Conservation (phyloP, 805 yeast genomes). For the Candida ovalis region DNA sequence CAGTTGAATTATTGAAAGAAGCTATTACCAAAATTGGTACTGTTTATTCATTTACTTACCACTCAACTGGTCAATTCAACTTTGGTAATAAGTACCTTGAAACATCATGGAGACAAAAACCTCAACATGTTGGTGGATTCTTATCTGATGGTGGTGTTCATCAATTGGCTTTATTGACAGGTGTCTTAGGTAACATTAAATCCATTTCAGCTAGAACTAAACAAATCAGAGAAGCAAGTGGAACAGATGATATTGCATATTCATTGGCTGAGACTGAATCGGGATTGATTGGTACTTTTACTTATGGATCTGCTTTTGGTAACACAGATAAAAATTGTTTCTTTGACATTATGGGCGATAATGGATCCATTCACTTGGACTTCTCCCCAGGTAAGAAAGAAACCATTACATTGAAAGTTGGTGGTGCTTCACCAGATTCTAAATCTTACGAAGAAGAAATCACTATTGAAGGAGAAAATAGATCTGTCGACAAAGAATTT, state of each 20-base stretch:
- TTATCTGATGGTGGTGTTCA: constrained; percentile 96
- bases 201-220: constrained; percentile 71
- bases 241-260: constrained; percentile 77
- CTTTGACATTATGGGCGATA: constrained; percentile 71
- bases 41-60: constrained; percentile 63
- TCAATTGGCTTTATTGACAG: constrained; percentile 83
- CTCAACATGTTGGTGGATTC: constrained; percentile 91
- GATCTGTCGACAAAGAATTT: constrained; percentile 42
- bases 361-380: constrained; percentile 71
- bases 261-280: constrained; percentile 60
- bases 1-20: constrained; percentile 51
- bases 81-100: constrained; percentile 53
- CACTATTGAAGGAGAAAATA: constrained; percentile 41
- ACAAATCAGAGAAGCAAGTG: constrained; percentile 74
- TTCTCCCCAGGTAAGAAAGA: constrained; percentile 49
- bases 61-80: constrained; percentile 70
- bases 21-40: constrained; percentile 71
- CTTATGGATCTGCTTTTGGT: constrained; percentile 85
- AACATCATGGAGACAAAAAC: constrained; percentile 85
- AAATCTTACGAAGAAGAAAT: constrained; percentile 32
- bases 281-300: constrained; percentile 75
- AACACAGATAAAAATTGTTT: constrained; percentile 66
- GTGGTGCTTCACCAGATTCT: constrained; percentile 57
- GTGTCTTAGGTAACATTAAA: constrained; percentile 70
- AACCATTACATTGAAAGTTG: constrained; percentile 37